Conservation (phyloP, 2,329 filamentous ascomycete genomes). For the Elsinoe necatrix region DNA sequence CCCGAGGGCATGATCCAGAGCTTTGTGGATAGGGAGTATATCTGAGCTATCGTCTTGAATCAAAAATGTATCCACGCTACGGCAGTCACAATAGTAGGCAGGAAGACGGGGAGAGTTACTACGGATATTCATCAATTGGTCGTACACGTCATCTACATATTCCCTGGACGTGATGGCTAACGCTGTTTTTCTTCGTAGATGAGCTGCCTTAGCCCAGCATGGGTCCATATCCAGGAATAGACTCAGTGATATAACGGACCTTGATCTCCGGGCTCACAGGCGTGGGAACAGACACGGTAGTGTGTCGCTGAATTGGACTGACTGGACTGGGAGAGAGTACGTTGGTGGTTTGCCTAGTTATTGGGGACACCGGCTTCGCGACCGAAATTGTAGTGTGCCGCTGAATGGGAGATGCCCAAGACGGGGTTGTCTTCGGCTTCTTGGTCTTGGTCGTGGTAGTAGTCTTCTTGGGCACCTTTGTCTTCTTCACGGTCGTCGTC, state of each 20-base stretch:
- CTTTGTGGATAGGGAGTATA: slow-evolving; percentile 39
- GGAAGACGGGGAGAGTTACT: not conserved
- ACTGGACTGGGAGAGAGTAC: not conserved
- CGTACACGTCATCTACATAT: too few relatives aligned
- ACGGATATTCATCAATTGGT: too few relatives aligned
- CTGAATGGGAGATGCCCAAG: not conserved
- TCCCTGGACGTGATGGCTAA: too few relatives aligned
- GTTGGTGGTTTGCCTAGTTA: not conserved
- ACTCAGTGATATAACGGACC: not conserved
- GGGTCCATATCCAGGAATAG: not conserved
- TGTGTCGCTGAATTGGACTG: not conserved
- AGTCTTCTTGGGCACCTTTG: not conserved
- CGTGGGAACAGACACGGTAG: not conserved
- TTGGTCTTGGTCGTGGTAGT: not conserved
- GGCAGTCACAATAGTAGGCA: not conserved
- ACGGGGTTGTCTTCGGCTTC: slow-evolving; percentile 1
- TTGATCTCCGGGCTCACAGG: not conserved
- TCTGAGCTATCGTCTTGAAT: slow-evolving; percentile 24
- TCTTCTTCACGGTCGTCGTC: slow-evolving; percentile 9
- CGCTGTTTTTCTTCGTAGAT: not conserved
- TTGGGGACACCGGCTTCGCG: not conserved
- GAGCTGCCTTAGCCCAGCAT: not conserved
- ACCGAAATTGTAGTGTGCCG: not conserved
- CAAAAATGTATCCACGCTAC: too few relatives aligned
- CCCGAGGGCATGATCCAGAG: slow-evolving; percentile 76